These are phyloP conservation scores for Letharia lupina DNA, from an alignment of 495 filamentous ascomycete species.

Conservation along the genomic window DNA sequence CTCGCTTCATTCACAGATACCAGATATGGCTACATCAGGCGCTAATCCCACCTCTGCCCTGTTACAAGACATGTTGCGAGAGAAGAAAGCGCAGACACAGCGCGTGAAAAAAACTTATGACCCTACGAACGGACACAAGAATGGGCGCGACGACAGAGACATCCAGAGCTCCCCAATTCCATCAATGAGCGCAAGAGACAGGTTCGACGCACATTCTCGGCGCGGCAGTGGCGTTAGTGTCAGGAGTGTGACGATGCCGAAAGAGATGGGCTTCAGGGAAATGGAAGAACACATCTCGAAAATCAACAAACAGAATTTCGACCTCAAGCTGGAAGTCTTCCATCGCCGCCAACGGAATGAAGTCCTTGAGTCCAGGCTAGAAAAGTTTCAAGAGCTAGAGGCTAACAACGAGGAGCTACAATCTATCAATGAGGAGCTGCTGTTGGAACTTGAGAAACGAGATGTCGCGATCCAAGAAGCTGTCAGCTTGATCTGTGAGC, in stretches of 20 bases:
- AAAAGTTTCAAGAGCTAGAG: conserved; percentile 58
- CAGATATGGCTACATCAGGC: conserved; percentile 5
- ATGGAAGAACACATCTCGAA: conserved; percentile 50
- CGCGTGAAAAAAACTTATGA: conserved; percentile 33
- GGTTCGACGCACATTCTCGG: conserved; percentile 30
- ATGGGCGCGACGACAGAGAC: conserved; percentile 26
- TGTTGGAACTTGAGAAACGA: conserved; percentile 62
- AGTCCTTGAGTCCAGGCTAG: conserved; percentile 58
- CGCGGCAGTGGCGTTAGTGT: conserved; percentile 32
- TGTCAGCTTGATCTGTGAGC: conserved; percentile 64
- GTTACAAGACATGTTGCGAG: conserved; percentile 41
- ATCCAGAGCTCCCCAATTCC: conserved; percentile 29
- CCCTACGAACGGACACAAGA: conserved; percentile 20
- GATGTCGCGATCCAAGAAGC: conserved; percentile 77
- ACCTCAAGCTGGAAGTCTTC: conserved; percentile 76
- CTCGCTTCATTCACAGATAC: background rate
- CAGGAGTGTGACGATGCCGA: conserved; percentile 31
- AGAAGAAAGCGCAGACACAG: conserved; percentile 31
- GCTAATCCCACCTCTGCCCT: conserved; percentile 40
- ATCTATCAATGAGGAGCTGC: conserved; percentile 58
- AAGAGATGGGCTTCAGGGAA: conserved; percentile 44
- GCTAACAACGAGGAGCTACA: conserved; percentile 61
- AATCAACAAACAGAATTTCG: conserved; percentile 81
- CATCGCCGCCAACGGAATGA: conserved; percentile 58
- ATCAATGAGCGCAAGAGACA: conserved; percentile 29